Percentiles rank a stretch among this genome's conserved stretches.
Evolutionary conservation across 179 eudicot genomes (phyloP).

Genomic region (Pouteria campechiana): DNA sequence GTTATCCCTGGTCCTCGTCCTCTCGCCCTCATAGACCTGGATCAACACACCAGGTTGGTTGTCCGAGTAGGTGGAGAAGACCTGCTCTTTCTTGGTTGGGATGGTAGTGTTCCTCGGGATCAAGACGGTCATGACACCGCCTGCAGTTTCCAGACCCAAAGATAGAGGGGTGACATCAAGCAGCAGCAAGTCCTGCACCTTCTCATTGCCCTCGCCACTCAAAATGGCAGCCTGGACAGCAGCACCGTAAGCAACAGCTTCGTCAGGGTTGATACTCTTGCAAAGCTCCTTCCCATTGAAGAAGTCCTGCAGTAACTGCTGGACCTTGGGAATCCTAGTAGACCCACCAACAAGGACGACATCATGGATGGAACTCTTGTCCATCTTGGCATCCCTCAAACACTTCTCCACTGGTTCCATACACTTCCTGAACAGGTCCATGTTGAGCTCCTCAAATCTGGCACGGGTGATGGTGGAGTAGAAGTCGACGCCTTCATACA

Average conservation of each 20-base stretch:
- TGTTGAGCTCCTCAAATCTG: constrained; percentile 20
- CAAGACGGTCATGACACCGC: constrained; percentile 42
- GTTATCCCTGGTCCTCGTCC: constrained; percentile 43
- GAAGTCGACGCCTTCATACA: constrained; percentile 27
- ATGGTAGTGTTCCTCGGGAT: constrained; percentile 42
- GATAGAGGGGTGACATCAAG: constrained; percentile 47
- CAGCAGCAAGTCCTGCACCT: constrained; percentile 39
- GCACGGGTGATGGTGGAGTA: constrained; percentile 22
- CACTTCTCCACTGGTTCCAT: constrained; percentile 33
- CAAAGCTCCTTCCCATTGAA: constrained; percentile 28
- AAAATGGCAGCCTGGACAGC: constrained; percentile 48
- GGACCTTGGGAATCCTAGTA: constrained; percentile 20
- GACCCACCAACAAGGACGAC: constrained; percentile 27
- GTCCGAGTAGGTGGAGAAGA: constrained; percentile 45
- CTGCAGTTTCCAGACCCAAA: constrained; percentile 42
- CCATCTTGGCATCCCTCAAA: constrained; percentile 25
- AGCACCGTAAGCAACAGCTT: constrained; percentile 52
- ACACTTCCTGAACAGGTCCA: constrained; percentile 26
- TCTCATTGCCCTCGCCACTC: constrained; percentile 54
- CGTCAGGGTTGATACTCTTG: constrained; percentile 38
- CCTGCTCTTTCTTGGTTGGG: constrained; percentile 49
- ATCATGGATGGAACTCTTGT: constrained; percentile 16
- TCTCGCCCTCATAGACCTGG: constrained; percentile 45
- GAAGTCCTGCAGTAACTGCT: constrained; percentile 20
- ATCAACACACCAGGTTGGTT: constrained; percentile 53